Evolutionary conservation across 257 asterid species (phyloP).

Genomic region (Ligustrum vulgare): DNA sequence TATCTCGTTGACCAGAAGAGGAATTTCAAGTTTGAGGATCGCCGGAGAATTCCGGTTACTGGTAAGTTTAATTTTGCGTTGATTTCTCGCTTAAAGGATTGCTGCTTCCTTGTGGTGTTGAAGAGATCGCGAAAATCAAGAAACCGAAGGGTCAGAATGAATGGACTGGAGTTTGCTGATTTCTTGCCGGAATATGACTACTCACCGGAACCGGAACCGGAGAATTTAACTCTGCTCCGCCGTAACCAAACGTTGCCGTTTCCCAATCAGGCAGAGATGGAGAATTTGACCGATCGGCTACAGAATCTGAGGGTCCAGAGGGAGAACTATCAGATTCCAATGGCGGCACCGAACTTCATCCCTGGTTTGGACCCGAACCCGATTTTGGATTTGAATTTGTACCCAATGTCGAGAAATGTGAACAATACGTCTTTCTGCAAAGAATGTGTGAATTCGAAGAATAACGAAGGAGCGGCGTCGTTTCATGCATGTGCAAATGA

Average conservation of each 20-base stretch:
- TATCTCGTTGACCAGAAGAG: slow-evolving; percentile 57
- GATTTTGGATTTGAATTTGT: slow-evolving; percentile 6
- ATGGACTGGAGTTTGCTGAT: slow-evolving; percentile 36
- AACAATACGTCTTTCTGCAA: slow-evolving; percentile 34
- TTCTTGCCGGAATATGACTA: slow-evolving; percentile 10
- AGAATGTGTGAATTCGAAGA: slow-evolving; percentile 46
- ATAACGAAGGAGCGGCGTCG: slow-evolving; percentile 26
- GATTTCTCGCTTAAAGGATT: slow-evolving; percentile 53
- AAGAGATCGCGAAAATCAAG: slow-evolving; percentile 74
- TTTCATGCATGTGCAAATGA: slow-evolving; percentile 80
- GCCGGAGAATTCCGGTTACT: slow-evolving; percentile 69
- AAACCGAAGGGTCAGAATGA: slow-evolving; percentile 46
- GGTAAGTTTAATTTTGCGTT: slow-evolving; percentile 62
- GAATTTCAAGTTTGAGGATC: slow-evolving; percentile 41
- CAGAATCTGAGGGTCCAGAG: slow-evolving; percentile 38
- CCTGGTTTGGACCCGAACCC: slow-evolving; percentile 2
- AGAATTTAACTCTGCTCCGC: slow-evolving; percentile 55
- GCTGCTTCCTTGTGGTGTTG: slow-evolving; percentile 67
- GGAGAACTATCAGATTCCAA: slow-evolving; percentile 43
- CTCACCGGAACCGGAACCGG: slow-evolving; percentile 36
- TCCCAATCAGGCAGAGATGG: slow-evolving; percentile 43
- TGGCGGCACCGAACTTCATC: slow-evolving; percentile 30
- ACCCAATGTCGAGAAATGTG: slow-evolving; percentile 27
- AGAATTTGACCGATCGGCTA: slow-evolving; percentile 41
- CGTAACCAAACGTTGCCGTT: slow-evolving; percentile 44